phyloP scores from a whole-genome alignment of 305 asterid species.

The Fraxinus xanthoxyloides region DNA sequence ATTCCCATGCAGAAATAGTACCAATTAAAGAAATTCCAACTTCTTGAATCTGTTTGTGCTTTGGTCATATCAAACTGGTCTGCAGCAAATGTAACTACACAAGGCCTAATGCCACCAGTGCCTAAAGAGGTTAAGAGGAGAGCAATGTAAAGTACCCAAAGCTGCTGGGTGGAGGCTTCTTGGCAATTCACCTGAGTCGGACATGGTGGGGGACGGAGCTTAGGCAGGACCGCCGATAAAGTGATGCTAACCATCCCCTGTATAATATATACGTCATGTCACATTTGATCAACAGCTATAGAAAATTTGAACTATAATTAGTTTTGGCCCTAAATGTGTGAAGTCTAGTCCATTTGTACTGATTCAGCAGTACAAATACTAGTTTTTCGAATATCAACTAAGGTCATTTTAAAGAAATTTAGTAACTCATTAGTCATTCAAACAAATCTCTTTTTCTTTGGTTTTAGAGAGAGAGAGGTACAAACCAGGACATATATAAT shows the following conservation, averaged over 20 bases:
- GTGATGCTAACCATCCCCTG: conserved; percentile 68
- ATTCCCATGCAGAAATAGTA: conserved; percentile 65
- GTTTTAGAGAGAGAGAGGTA: background rate
- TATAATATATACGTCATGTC: conserved; percentile 8
- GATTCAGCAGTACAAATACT: background rate
- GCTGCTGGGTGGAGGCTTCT: conserved; percentile 65
- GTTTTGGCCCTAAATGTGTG: background rate
- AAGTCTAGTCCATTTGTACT: background rate
- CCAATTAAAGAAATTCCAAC: conserved; percentile 81
- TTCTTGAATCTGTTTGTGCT: conserved; percentile 39
- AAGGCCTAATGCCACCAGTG: conserved; percentile 71
- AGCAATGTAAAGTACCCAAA: conserved; percentile 59
- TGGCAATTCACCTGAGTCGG: conserved; percentile 65
- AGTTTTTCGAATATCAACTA: background rate
- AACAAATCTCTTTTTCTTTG: background rate
- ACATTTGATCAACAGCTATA: background rate
- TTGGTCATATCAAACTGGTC: conserved; percentile 77
- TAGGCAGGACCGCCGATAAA: conserved; percentile 57
- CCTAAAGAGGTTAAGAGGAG: conserved; percentile 64
- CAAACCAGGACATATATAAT: conserved; percentile 56
- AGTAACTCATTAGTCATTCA: background rate
- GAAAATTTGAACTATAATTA: background rate
- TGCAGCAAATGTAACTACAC: conserved; percentile 76
- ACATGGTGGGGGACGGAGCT: conserved; percentile 69
- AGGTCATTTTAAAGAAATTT: background rate